Conservation (phyloP, 2,329 filamentous ascomycete species). For the Alternaria sp. region DNA sequence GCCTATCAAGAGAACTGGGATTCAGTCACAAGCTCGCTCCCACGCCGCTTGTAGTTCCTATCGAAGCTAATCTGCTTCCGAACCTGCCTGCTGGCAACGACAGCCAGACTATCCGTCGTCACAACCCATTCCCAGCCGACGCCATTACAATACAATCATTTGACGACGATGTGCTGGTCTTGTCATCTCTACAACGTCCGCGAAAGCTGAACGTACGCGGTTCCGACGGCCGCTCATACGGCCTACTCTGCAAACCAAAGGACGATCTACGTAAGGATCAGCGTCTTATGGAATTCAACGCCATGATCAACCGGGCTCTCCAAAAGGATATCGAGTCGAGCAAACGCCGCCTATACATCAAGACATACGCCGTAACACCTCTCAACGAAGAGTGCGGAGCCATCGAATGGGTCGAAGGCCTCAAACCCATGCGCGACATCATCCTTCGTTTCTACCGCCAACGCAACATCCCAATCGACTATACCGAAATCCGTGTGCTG, state of each 20-base stretch:
- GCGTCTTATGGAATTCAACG: conserved; percentile 98
- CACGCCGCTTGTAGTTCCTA: conserved; percentile 85
- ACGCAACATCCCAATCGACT: conserved; percentile 71
- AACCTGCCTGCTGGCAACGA: conserved; percentile 78
- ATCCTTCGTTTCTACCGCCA: conserved; percentile 79
- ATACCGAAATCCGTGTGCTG: conserved; percentile 68
- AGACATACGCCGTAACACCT: conserved; percentile 95
- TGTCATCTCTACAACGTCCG: conserved; percentile 91
- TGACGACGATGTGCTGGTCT: conserved; percentile 84
- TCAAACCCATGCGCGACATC: conserved; percentile 93
- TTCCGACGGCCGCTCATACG: conserved; percentile 87
- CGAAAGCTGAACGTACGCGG: conserved; percentile 87
- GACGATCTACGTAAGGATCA: conserved; percentile 98
- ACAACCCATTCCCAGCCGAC: conserved; percentile 87
- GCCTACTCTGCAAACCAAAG: conserved; percentile 95
- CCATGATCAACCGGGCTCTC: conserved; percentile 94
- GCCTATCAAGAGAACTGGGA: conserved; percentile 76
- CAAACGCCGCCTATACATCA: conserved; percentile 83
- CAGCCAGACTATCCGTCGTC: conserved; percentile 70
- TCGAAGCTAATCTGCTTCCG: conserved; percentile 83
- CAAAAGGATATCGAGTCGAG: conserved; percentile 92
- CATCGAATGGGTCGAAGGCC: conserved; percentile 97
- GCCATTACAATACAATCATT: conserved; percentile 84
- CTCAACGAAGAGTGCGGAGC: conserved; percentile 97
- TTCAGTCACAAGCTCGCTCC: conserved; percentile 87